These are phyloP conservation scores for Nissolia schottii DNA, from an alignment of 306 rosid species.

Conservation along the genomic window DNA sequence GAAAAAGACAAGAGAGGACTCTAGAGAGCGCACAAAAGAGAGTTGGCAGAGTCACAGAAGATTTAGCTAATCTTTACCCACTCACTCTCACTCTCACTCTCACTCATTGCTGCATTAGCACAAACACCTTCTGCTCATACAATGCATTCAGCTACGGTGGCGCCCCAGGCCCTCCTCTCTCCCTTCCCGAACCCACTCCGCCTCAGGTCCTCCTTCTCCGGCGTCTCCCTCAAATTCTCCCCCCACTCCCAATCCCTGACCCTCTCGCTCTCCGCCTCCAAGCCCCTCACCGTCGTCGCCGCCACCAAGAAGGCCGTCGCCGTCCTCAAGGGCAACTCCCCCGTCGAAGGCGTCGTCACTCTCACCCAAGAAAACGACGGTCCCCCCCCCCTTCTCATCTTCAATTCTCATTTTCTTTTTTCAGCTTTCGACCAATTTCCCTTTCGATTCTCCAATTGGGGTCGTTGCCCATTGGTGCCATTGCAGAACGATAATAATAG, in stretches of 20 bases:
- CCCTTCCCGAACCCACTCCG: conserved; percentile 28
- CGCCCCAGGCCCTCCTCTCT: conserved; percentile 46
- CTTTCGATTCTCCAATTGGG: neutral
- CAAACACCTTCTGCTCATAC: conserved; percentile 3
- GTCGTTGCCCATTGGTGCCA: neutral
- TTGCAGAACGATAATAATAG: neutral
- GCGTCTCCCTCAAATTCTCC: conserved; percentile 42
- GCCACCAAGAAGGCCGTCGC: conserved; percentile 76
- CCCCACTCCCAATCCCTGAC: conserved; percentile 34
- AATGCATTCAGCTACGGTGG: conserved; percentile 74
- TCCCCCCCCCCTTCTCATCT: neutral
- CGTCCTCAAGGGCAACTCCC: conserved; percentile 70
- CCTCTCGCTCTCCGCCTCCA: conserved; percentile 37
- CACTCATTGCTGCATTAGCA: conserved; percentile 28
- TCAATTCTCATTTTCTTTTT: too few relatives aligned
- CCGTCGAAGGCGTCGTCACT: conserved; percentile 70
- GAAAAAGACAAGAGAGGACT: neutral
- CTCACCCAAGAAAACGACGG: conserved; percentile 61
- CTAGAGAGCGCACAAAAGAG: neutral
- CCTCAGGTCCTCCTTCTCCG: conserved; percentile 55
- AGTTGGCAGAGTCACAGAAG: too few relatives aligned
- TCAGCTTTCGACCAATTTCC: neutral
- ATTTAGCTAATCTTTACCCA: too few relatives aligned
- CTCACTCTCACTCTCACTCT: neutral
- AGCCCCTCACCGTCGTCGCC: conserved; percentile 47